Base-by-base conservation (phyloP, 306 rosid genomes). In the Acacia melanoxylon region DNA sequence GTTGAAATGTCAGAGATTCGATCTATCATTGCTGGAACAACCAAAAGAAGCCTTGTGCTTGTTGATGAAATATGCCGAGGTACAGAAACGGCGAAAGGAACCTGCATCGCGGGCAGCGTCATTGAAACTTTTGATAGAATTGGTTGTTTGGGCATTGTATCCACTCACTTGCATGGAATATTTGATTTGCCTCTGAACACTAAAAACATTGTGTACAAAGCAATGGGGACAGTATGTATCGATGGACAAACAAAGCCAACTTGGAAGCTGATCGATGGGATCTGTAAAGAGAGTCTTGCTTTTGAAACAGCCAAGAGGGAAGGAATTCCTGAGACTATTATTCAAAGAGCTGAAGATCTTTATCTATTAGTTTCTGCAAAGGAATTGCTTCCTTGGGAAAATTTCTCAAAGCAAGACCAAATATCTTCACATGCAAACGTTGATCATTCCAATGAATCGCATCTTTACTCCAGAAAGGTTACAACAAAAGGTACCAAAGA, bases 51-150 rank as follows among this genome's bases (percentile, higher is more conserved):
- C 85, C 98, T 95, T 25, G 93, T 95, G 78, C 99, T 95, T 80
- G 80, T 95, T 74, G 99, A 95, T 84, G 99, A 95, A 89, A 93
- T 95, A 76, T 95, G 99, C 83, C 90, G 99, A 40, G 99, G 99
- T 85, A 95, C 99, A 81, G 98, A 95, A 85, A 93, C 98, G 19
- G 95, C 94, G 4, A 95, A 95, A 85, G 99, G 99, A 62, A 95
- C 99, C 77, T 95, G 99, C 74, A 93, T 95, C 61, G 99, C 99
- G 7, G 99, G 99, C 71, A 91, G 99, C 86, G 87, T 95, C 69
- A 78, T 92, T 79, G 99, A 95, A 91, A 83, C 88, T 80, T 93
- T 95, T 54, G 97, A 95, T 85, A 61, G 67, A 51, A 81, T 88
- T 72, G 99, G 98, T 33, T 93, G 99, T 81, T 85, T 95, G 14